Evolutionary conservation across 108 stramenopile species (phyloP), one percentile per base, ranked within the genome.

Genomic region (Pseudonitzschia pungens): DNA sequence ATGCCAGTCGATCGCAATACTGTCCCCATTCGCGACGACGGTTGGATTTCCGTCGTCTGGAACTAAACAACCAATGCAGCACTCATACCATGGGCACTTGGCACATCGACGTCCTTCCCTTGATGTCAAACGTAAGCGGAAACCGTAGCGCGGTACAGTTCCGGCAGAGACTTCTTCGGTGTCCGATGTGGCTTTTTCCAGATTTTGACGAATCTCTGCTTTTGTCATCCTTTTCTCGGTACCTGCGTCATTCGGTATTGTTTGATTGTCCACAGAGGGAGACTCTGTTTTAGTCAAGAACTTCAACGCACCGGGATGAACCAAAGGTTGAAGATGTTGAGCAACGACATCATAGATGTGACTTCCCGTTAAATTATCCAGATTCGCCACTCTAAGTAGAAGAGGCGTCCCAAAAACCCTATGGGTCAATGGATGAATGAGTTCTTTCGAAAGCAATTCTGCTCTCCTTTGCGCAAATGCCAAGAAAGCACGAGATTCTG

Each of bases 1-100:
- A 72, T 96, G 95, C 91, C 91, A 96, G 78, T 96, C 95, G 24
- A 93, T 86, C 21, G 82, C 82, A 29, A 96, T 72, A 58, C 88
- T 94, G 69, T 96, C 95, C 10, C 95, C 92, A 56, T 88, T 87
- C 75, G 82, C 83, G 9, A 91, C 87, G 74, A 88, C 89, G 41
- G 86, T 85, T 20, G 86, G 81, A 40, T 71, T 77, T 63, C 90
- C 84, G 73, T 96, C 88, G 68, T 92, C 92, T 29, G 90, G 89
- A 62, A 96, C 78, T 28, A 89, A 66, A 79, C 95, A 96, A 28
- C 95, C 95, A 59, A 91, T 79, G 72, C 92, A 96, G 71, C 90
- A 89, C 24, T 91, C 84, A 65, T 83, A 92, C 95, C 95, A 96
- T 11, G 81, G 87, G 70, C 95, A 94, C 15, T 87, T 63, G 14